A percentile compares a stretch with the other conserved stretches of the same genome.
phyloP scores from a whole-genome alignment of 2,329 filamentous ascomycete genomes.

The Diplodia corticola region DNA sequence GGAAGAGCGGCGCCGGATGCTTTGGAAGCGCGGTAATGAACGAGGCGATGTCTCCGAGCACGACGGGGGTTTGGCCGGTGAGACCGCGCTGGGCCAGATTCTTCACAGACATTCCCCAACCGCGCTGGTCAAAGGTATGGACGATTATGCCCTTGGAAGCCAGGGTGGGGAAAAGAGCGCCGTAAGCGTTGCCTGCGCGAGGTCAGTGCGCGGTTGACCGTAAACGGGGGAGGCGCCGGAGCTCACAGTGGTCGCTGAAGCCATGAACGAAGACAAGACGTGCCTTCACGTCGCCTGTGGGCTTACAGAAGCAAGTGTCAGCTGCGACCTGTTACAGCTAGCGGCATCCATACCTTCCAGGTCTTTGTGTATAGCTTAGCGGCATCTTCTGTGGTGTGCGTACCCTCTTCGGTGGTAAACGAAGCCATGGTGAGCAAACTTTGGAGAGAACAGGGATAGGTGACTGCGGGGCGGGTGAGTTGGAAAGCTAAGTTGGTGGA shows the following conservation, averaged over 20 bases:
- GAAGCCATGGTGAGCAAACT: conserved; percentile 31
- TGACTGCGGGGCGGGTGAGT: not conserved
- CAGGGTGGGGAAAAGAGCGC: conserved; percentile 70
- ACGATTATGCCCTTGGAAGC: conserved; percentile 72
- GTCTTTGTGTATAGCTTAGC: conserved; percentile 61
- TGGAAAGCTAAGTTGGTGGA: not conserved
- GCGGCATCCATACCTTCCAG: conserved; percentile 52
- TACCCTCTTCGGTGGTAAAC: conserved; percentile 50
- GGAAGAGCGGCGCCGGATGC: conserved; percentile 63
- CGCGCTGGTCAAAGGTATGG: conserved; percentile 78
- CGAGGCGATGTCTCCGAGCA: conserved; percentile 75
- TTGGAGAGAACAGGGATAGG: not conserved
- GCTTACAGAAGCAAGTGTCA: conserved; percentile 43
- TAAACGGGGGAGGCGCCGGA: not conserved
- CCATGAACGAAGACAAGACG: conserved; percentile 83
- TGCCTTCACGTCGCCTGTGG: conserved; percentile 60
- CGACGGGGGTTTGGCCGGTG: conserved; percentile 70
- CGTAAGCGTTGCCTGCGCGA: conserved; percentile 66
- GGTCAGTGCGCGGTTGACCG: not conserved
- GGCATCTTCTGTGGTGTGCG: conserved; percentile 54
- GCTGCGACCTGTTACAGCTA: conserved; percentile 7
- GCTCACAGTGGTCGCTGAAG: conserved; percentile 74
- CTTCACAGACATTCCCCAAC: conserved; percentile 77
- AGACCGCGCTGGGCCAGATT: conserved; percentile 64
- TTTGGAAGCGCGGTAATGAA: conserved; percentile 64